Percentiles rank a stretch among this genome's conserved stretches.
Evolutionary conservation across 352 stramenopile genomes (phyloP).

Genomic region (Phytopythium helicoides): DNA sequence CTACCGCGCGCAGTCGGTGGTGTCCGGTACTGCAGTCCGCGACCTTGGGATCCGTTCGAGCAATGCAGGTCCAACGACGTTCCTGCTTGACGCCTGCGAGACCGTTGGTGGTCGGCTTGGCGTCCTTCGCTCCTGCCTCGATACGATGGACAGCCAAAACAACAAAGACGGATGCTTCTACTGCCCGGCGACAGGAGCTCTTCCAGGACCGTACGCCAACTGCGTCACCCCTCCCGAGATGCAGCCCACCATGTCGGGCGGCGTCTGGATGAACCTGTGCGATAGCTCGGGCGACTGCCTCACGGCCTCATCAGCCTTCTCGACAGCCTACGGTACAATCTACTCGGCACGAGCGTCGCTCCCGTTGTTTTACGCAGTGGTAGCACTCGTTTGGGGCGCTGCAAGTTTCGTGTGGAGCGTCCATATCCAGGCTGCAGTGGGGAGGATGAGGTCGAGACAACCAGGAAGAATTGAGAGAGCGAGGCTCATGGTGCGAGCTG

Average conservation of each 20-base stretch:
- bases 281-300: slow-evolving; percentile 37
- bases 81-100: slow-evolving; percentile 60
- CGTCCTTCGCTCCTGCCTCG: slow-evolving; percentile 51
- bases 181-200: slow-evolving; percentile 16
- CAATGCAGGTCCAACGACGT: slow-evolving; percentile 6
- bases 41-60: slow-evolving; percentile 1
- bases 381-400: slow-evolving; percentile 30
- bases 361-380: slow-evolving; percentile 28
- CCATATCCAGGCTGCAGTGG: slow-evolving; percentile 39
- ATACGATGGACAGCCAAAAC: too few relatives aligned
- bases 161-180: slow-evolving; percentile 29
- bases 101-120: slow-evolving; percentile 34
- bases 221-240: slow-evolving; percentile 26
- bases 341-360: slow-evolving; percentile 9
- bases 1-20: slow-evolving; percentile 27
- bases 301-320: slow-evolving; percentile 6
- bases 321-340: too few relatives aligned
- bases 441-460: neutral
- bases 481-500: too few relatives aligned
- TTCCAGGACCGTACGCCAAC: too few relatives aligned
- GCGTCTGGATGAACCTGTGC: slow-evolving; percentile 53
- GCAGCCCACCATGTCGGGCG: slow-evolving; percentile 29
- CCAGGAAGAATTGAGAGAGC: too few relatives aligned
- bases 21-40: slow-evolving; percentile 2
- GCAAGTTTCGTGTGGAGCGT: slow-evolving; percentile 41